Evolutionary conservation across 2,329 filamentous ascomycete genomes (phyloP), one percentile per base, ranked within the genome.

Genomic region (Fusarium anguioides): DNA sequence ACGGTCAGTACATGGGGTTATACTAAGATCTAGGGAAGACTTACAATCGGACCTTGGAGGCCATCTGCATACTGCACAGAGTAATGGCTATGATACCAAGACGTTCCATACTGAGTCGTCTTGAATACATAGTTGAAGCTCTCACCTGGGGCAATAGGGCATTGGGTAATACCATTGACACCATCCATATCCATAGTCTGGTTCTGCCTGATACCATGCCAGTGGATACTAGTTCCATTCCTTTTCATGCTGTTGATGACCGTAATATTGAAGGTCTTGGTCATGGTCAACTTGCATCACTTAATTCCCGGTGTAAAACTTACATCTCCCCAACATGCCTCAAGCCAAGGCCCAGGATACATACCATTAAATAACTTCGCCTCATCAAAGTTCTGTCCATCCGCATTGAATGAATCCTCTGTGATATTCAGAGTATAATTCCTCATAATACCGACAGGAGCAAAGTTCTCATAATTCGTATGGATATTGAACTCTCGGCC

Each of bases 251-350:
- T 72, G 8, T 72, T 72, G 0, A 66, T 49, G 1, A 71, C 59
- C 0, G 65, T 71, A 11, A 71, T 59, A 4, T 69, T 66, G 5
- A 70, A 37, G 2, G 64, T 68, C 64, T 68, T 20, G 8, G 4
- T 10, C 14, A 1, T 2, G 4, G 12, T 68, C 1, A 65, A 46
- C 7, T 14, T 15, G 8, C 15, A 14, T 17, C 3, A n/a, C 10
- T 8, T 3, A 2, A 14, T n/a, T n/a, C 12, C 12, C 10, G 31
- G 2, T 9, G 3, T 27, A 3, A 8, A 2, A 64, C 46, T 62
- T 15, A 72, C 53, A 42, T 76, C 74, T 10, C 74, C 74, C 74
- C 74, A 75, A 11, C 72, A 74, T 0, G 73, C 74, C 20, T 75
- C 65, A 4, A 76, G 65, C 68, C 72, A 72, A 0, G 74, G 74